Evolutionary conservation across 2,329 filamentous ascomycete genomes (phyloP).

Genomic region (Ampelomyces quisqualis): DNA sequence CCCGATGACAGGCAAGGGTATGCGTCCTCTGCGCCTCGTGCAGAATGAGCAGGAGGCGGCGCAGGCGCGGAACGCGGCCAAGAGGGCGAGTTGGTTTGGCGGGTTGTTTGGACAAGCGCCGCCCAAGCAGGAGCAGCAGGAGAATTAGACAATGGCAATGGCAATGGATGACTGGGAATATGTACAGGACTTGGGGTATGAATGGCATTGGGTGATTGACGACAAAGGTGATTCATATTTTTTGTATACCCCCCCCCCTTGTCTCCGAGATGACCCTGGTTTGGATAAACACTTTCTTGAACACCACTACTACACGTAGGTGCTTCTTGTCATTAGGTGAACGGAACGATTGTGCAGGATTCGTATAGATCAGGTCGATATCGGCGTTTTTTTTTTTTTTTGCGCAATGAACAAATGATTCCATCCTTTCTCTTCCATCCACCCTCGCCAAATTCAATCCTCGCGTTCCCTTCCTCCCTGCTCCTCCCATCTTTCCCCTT

Average conservation of each 20-base stretch:
- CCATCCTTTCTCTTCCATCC: not conserved
- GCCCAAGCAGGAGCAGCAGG: slow-evolving; percentile 18
- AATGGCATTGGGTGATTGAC: too few relatives aligned
- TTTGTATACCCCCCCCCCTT: too few relatives aligned
- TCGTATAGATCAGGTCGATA: too few relatives aligned
- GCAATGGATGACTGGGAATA: not conserved
- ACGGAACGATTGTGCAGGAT: too few relatives aligned
- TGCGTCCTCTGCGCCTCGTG: slow-evolving; percentile 81
- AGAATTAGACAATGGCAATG: slow-evolving; percentile 8
- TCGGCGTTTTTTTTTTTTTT: too few relatives aligned
- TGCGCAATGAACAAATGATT: not conserved
- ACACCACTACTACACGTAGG: too few relatives aligned
- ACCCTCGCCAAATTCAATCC: not conserved
- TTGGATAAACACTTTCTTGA: too few relatives aligned
- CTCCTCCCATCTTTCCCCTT: not conserved
- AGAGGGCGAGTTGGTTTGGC: slow-evolving; percentile 50
- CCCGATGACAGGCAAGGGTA: slow-evolving; percentile 62
- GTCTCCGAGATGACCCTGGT: too few relatives aligned
- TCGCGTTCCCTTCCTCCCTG: not conserved
- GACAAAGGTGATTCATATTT: too few relatives aligned
- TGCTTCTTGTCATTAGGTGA: too few relatives aligned
- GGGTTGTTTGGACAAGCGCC: slow-evolving; percentile 47
- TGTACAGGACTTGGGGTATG: too few relatives aligned
- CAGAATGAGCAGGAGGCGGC: slow-evolving; percentile 60
- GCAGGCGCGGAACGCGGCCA: slow-evolving; percentile 46